Percentiles rank a stretch among this genome's conserved stretches.
These are phyloP conservation scores for Reticulascus tulasneorum DNA, from an alignment of 2,329 filamentous ascomycete genomes.

Conservation along the genomic window DNA sequence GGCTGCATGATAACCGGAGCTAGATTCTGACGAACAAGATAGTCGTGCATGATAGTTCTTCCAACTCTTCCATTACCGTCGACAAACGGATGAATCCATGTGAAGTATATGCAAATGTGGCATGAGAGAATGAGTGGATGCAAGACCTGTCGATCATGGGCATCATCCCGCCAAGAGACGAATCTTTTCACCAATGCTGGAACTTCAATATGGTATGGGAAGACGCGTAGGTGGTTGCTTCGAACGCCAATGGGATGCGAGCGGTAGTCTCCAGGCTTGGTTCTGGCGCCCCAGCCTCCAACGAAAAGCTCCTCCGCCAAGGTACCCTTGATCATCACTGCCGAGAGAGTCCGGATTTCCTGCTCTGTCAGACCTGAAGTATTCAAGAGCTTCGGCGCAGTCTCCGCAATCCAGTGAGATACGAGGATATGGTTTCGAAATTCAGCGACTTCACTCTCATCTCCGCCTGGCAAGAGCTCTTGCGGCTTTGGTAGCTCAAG, in stretches of 20 bases:
- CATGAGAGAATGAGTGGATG: conserved; percentile 18
- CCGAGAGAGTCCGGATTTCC: conserved; percentile 11
- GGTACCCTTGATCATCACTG: conserved; percentile 10
- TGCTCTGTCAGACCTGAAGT: conserved; percentile 12
- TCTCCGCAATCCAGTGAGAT: conserved; percentile 16
- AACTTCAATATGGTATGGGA: conserved; percentile 18
- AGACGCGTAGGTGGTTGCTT: conserved; percentile 16
- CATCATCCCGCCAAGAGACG: conserved; percentile 15
- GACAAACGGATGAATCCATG: conserved; percentile 17
- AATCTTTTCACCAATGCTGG: conserved; percentile 9
- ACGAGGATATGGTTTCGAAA: conserved; percentile 18
- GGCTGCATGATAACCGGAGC: conserved; percentile 13
- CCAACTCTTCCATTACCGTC: conserved; percentile 19
- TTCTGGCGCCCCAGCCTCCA: conserved; percentile 10
- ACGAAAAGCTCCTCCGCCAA: conserved; percentile 10
- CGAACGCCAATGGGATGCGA: conserved; percentile 13
- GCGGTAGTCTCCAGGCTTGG: conserved; percentile 14
- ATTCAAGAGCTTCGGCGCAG: conserved; percentile 8
- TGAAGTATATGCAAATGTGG: conserved; percentile 15
- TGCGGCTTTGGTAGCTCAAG: background rate
- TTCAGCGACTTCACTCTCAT: conserved; percentile 7
- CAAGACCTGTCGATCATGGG: conserved; percentile 10
- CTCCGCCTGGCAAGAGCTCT: too few relatives aligned
- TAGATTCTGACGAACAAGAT: conserved; percentile 18
- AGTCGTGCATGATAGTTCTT: conserved; percentile 19